A percentile compares a stretch with the other conserved stretches of the same genome.
phyloP scores from a whole-genome alignment of 495 filamentous ascomycete genomes.

The Gamarada debralockiae region DNA sequence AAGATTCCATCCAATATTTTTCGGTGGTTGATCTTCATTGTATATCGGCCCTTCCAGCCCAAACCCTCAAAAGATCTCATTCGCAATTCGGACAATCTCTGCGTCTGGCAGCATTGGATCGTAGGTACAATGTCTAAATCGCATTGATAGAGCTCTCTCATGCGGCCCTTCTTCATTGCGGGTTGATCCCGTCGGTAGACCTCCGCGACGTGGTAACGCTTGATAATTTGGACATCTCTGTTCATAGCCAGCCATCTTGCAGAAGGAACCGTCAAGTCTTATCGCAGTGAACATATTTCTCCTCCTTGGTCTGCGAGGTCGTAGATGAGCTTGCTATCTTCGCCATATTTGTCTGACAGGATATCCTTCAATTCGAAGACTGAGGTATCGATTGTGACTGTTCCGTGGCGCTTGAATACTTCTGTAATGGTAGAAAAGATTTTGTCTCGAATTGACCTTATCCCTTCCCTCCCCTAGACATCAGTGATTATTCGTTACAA shows the following conservation, averaged over 20 bases:
- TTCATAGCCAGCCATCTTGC: constrained; percentile 89
- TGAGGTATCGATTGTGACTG: constrained; percentile 80
- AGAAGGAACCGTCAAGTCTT: constrained; percentile 90
- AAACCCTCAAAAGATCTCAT: constrained; percentile 84
- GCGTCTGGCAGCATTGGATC: constrained; percentile 96
- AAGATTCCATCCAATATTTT: constrained; percentile 95
- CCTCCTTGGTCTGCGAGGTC: constrained; percentile 84
- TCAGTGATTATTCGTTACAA: neutral
- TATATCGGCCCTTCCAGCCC: constrained; percentile 63
- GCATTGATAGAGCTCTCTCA: constrained; percentile 98
- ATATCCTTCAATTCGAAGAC: constrained; percentile 78
- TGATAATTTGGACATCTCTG: constrained; percentile 65
- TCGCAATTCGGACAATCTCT: constrained; percentile 81
- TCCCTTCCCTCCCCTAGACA: constrained; percentile 66
- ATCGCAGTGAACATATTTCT: constrained; percentile 79
- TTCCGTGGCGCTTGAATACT: constrained; percentile 89
- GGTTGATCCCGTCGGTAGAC: constrained; percentile 81
- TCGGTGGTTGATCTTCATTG: constrained; percentile 93
- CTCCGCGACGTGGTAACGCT: constrained; percentile 86
- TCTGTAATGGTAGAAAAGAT: constrained; percentile 79
- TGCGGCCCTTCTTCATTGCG: constrained; percentile 78
- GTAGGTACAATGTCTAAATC: constrained; percentile 90
- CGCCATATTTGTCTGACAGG: constrained; percentile 84
- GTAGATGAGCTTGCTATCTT: constrained; percentile 89
- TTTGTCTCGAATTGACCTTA: constrained; percentile 74